Evolutionary conservation across 2,329 filamentous ascomycete species (phyloP), one percentile per base, ranked within the genome.

Genomic region (Fonsecaea monophora): DNA sequence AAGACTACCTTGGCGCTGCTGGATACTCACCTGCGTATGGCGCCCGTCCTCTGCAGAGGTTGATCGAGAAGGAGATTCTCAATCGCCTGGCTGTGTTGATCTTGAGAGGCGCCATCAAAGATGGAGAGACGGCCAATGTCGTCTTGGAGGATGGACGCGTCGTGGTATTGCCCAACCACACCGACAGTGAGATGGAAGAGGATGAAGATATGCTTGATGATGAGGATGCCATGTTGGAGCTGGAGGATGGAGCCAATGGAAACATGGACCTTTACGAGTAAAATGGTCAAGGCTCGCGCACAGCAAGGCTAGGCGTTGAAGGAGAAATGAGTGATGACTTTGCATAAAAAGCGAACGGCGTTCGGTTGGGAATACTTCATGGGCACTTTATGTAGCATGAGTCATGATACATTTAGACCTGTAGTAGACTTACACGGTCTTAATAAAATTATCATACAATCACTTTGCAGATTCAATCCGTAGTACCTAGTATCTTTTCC

Each of bases 21-120:
- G 95, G 95, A 9, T 99, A 99, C 82, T 96, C 92, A 13, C 95
- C 95, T 0, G 93, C 92, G 0, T 99, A 99, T 75, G 95, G 95
- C 78, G 95, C 95, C 48, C 87, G 95, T 65, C 95, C 95, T 40
- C 82, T 99, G 25, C 88, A 90, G 18, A 87, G 95, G 61, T 87
- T 99, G 67, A 97, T 99, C 73, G 95, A 99, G 83, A 95, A 95
- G 81, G 95, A 99, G 79, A 92, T 99, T 2, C 88, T 99, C 74
- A 99, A 99, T 80, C 89, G 90, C 58, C 83, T 99, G 70, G 95
- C 95, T 1, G 91, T 99, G 48, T 86, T 98, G 70, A 96, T 99
- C 70, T 85, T 99, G 30, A 87, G 93, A 70, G 92, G 92, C 70
- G 89, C 87, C 62, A 89, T 99, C 77, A 87, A 86, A 73, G 94